Evolutionary conservation across 2,329 filamentous ascomycete species (phyloP).

Genomic region (Fulvia fulva): DNA sequence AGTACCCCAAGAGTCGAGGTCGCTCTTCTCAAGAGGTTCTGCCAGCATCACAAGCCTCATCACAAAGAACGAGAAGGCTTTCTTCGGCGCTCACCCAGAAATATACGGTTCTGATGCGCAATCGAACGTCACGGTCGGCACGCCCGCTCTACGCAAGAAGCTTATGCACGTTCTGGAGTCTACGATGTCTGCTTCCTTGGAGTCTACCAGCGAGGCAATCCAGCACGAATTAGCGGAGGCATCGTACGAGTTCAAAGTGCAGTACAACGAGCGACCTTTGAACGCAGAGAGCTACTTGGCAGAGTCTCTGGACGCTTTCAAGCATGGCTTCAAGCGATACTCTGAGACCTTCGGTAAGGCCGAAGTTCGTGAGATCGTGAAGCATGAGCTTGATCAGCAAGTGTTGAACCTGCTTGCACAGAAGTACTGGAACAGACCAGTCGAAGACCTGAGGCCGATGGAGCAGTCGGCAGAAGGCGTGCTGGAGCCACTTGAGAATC

Average conservation of each 20-base stretch:
- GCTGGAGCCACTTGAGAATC: conserved; percentile 50
- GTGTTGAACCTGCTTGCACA: conserved; percentile 90
- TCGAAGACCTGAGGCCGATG: conserved; percentile 68
- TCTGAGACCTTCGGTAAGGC: conserved; percentile 82
- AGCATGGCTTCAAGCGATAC: conserved; percentile 95
- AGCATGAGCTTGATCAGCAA: conserved; percentile 88
- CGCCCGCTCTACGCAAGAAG: conserved; percentile 83
- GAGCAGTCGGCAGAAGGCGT: conserved; percentile 25
- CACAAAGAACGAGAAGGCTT: conserved; percentile 80
- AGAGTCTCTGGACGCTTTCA: conserved; percentile 91
- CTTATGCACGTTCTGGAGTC: conserved; percentile 95
- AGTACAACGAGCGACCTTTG: conserved; percentile 94
- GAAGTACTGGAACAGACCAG: conserved; percentile 94
- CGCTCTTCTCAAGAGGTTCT: conserved; percentile 78
- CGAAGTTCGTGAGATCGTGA: conserved; percentile 84
- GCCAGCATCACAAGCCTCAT: conserved; percentile 78
- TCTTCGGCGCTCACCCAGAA: conserved; percentile 75
- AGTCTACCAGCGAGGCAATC: conserved; percentile 86
- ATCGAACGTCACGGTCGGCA: conserved; percentile 65
- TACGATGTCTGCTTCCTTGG: conserved; percentile 90
- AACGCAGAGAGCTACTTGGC: conserved; percentile 96
- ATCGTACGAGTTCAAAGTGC: conserved; percentile 97
- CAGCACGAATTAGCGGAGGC: conserved; percentile 93
- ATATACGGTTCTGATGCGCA: conserved; percentile 73
- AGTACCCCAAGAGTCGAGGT: conserved; percentile 59